These are phyloP conservation scores for Daedaleopsis sinensis DNA, from an alignment of 768 basidiomycete species.

Conservation along the genomic window DNA sequence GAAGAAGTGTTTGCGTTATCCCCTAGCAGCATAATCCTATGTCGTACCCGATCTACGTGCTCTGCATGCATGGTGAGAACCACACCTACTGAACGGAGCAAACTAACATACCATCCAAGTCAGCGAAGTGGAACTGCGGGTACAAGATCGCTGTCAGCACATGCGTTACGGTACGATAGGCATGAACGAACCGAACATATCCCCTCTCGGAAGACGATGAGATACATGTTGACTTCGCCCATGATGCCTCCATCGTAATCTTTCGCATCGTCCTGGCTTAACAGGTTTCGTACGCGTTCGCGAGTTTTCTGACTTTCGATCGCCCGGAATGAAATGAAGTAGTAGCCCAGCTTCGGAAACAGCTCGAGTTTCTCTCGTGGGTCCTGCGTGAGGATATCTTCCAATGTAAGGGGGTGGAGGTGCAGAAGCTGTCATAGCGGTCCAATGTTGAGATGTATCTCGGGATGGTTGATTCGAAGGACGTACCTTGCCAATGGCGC, in stretches of 20 bases:
- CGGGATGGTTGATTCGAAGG: background rate
- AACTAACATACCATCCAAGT: slow-evolving; percentile 59
- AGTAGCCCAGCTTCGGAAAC: slow-evolving; percentile 88
- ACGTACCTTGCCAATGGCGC: slow-evolving; percentile 78
- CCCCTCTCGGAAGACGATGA: slow-evolving; percentile 88
- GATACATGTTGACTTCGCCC: slow-evolving; percentile 83
- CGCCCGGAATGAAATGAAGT: slow-evolving; percentile 86
- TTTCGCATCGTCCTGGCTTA: slow-evolving; percentile 23
- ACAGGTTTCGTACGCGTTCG: slow-evolving; percentile 38
- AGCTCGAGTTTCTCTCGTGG: slow-evolving; percentile 90
- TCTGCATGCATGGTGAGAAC: slow-evolving; percentile 43
- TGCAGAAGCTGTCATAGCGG: slow-evolving; percentile 62
- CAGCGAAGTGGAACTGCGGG: slow-evolving; percentile 84
- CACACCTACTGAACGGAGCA: background rate
- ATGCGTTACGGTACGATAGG: background rate
- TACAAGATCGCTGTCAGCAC: background rate
- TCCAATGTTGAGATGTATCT: background rate
- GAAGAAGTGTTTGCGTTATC: slow-evolving; percentile 70
- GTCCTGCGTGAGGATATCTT: slow-evolving; percentile 91
- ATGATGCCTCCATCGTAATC: slow-evolving; percentile 48
- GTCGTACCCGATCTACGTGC: slow-evolving; percentile 76
- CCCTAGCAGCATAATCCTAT: slow-evolving; percentile 66
- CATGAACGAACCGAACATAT: slow-evolving; percentile 65
- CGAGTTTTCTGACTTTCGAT: slow-evolving; percentile 60
- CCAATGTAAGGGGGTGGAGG: slow-evolving; percentile 89